Conservation (phyloP, 176 grass and related monocot genomes). For the Triticum dicoccoides region DNA sequence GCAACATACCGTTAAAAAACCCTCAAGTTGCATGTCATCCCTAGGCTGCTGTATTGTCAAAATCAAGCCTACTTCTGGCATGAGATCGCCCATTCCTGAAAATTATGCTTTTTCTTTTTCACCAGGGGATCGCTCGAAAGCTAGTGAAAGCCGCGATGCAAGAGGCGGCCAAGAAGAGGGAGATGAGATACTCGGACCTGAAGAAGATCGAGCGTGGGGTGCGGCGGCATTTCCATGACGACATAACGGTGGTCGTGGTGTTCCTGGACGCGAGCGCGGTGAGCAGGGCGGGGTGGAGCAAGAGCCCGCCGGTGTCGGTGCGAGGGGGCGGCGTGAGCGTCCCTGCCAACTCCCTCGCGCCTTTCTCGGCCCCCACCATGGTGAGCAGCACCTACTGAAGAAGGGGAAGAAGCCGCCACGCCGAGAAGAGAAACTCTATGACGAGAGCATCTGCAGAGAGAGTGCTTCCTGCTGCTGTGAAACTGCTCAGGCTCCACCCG, state of each 20-base stretch:
- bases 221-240: conserved; percentile 79
- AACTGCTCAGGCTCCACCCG: conserved; percentile 31
- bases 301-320: conserved; percentile 39
- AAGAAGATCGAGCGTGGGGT: conserved; percentile 83
- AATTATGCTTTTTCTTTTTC: conserved; percentile 6
- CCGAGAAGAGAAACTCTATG: not conserved
- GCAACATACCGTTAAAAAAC: not conserved
- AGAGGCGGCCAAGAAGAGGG: conserved; percentile 83
- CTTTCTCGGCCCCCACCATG: conserved; percentile 46
- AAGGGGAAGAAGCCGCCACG: not conserved
- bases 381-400: conserved; percentile 41
- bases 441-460: conserved; percentile 6
- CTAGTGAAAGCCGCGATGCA: conserved; percentile 68
- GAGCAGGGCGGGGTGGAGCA: conserved; percentile 61
- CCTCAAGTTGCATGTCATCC: not conserved
- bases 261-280: conserved; percentile 62
- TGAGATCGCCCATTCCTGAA: not conserved
- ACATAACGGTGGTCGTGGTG: conserved; percentile 68
- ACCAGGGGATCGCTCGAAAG: conserved; percentile 64
- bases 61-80: not conserved
- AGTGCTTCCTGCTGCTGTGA: conserved; percentile 11
- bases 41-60: not conserved
- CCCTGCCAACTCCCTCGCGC: conserved; percentile 54
- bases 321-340: conserved; percentile 59
- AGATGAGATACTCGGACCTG: conserved; percentile 91